Evolutionary conservation across 225 moss, liverwort and hornwort species (phyloP), one percentile per base, ranked within the genome.

Genomic region (Marchantia paleacea): DNA sequence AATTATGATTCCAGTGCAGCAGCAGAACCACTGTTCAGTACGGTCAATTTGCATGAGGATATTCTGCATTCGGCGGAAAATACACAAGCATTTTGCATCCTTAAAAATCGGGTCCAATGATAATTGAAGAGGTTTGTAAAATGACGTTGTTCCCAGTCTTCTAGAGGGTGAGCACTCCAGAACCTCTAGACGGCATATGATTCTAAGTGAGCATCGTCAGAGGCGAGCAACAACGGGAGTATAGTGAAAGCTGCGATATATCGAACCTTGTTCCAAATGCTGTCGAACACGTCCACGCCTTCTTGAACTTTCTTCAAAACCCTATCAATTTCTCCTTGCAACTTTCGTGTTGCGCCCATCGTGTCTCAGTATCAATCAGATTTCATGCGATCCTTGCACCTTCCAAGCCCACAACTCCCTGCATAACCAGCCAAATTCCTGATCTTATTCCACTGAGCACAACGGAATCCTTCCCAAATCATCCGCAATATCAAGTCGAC

Each of bases 321-420:
- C 75, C 88, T 83, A 79, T 88, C 88, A 72, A 88, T 88, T 83
- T 88, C 88, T 26, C 88, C 88, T 55, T 88, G 88, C 81, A 88
- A 80, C 81, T 88, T 88, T 48, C 88, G 83, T 55, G 88, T 88
- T 72, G 88, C 88, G 9, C 88, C 88, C 88, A 88, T 88, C 65
- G 75, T 83, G 81, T 7, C 55, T 75, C 68, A 74, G 69, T 48
- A 30, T 65, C 50, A 25, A 25, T 76, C 73, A 54, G 64, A 29
- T 52, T 16, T n/a, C 61, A 72, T 55, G 11, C 55, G 7, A 52
- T 57, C 31, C 61, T 49, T 72, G 39, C 47, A 16, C 71, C 71
- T 53, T 62, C 31, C 52, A 52, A 55, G 31, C 52, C 25, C 51
- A 63, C 24, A 24, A 22, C 19, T 7, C 61, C 8, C 66, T 52